Evolutionary conservation across 2,329 filamentous ascomycete species (phyloP), one percentile per base, ranked within the genome.

Genomic region (Ceratocystis lukuohia): DNA sequence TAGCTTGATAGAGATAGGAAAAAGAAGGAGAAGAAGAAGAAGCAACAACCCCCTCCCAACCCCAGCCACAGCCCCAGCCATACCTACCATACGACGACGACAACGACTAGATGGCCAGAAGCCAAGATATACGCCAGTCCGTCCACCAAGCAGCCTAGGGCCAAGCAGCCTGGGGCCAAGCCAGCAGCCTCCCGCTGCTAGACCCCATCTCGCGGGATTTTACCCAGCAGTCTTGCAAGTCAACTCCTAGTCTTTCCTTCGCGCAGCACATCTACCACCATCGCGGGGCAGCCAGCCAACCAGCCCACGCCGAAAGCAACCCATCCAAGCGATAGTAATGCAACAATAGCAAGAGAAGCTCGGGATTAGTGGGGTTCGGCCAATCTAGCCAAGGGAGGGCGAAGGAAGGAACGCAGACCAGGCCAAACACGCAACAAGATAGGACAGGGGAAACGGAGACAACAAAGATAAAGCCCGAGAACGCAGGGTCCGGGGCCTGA

Each of bases 341-440:
- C 53, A n/a, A 17, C 53, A 57, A 57, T 28, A 57, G 20, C 22
- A 57, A 57, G 37, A 28, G 20, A 56, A 28, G 4, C 25, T 20
- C 62, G 50, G 62, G 44, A 22, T 64, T 20, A 50, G 62, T 46
- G 33, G 50, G 53, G 50, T 41, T 45, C 17, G 64, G 56, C 64
- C 45, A 41, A 48, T 65, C 64, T 20, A 33, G 64, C 46, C 33
- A 48, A 46, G 37, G 45, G 5, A 46, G 37, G 45, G 5, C 8
- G 25, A 46, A 28, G 48, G 45, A 20, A 59, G 56, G 28, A 33
- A 57, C 50, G 63, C 37, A 65, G 12, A 44, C 15, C 56, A 59
- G 28, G 25, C 56, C 56, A 59, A 59, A 59, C 56, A 25, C 56
- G 28, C 12, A 59, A 7, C 12, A 17, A 37, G 17, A 59, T 37